These are phyloP conservation scores for Lunasporangiospora selenospora DNA, from an alignment of 192 early-diverging fungal genomes.

Conservation along the genomic window DNA sequence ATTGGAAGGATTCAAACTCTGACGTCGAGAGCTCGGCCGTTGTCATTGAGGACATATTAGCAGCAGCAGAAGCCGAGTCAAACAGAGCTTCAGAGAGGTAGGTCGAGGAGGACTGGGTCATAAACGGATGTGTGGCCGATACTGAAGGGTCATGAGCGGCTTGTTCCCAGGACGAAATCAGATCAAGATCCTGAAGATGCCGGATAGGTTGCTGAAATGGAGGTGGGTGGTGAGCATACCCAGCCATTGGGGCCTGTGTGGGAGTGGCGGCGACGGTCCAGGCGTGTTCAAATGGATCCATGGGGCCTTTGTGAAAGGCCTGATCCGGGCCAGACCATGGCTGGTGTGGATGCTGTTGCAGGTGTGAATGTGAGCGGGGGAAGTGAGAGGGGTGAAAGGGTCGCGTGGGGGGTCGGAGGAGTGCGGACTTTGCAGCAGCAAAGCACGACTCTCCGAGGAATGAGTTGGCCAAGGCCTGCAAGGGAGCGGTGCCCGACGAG, in stretches of 20 bases:
- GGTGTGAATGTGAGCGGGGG: background rate
- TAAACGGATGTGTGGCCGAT: background rate
- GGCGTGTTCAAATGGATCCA: constrained; percentile 18
- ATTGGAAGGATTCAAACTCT: constrained; percentile 20
- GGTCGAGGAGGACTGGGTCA: too few species aligned
- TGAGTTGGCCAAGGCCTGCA: constrained; percentile 27
- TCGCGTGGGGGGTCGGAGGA: constrained; percentile 1
- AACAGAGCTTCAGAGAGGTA: background rate
- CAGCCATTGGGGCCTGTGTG: background rate
- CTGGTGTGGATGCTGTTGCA: background rate
- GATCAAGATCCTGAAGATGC: constrained; percentile 23
- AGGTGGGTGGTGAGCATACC: background rate
- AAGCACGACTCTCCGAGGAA: constrained; percentile 33
- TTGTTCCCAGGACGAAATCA: constrained; percentile 36
- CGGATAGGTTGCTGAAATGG: background rate
- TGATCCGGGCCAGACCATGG: background rate
- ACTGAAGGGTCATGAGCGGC: constrained; percentile 6
- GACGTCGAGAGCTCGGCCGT: background rate
- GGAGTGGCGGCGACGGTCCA: constrained; percentile 11
- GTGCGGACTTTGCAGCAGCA: too few species aligned
- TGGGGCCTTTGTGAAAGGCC: background rate
- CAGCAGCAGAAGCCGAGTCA: background rate
- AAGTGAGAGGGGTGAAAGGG: background rate
- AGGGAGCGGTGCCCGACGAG: constrained; percentile 14
- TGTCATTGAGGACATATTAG: background rate